Evolutionary conservation across 768 basidiomycete species (phyloP).

Genomic region (Tulasnella sp.): DNA sequence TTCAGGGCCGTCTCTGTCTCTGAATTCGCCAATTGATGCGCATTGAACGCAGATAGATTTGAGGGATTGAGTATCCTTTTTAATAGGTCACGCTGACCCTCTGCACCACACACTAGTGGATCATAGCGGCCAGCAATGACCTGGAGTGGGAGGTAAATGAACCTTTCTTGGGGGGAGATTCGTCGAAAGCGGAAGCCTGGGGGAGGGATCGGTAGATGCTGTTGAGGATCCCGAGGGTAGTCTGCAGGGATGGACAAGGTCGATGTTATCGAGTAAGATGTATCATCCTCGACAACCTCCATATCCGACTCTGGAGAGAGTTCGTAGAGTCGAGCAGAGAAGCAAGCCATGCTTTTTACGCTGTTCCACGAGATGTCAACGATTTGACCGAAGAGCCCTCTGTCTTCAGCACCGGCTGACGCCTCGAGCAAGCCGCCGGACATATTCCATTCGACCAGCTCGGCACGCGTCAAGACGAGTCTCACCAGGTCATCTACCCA

Average conservation of each 20-base stretch:
- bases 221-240: not conserved
- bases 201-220: slow-evolving; percentile 15
- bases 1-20: not conserved
- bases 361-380: not conserved
- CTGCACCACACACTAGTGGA: not conserved
- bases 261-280: not conserved
- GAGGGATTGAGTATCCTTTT: not conserved
- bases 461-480: not conserved
- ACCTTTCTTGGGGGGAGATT: not conserved
- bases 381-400: not conserved
- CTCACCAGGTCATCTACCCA: slow-evolving; percentile 11
- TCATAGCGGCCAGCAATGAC: slow-evolving; percentile 18
- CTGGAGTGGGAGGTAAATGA: slow-evolving; percentile 7
- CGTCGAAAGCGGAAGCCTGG: slow-evolving; percentile 9
- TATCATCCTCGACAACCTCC: not conserved
- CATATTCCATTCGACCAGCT: not conserved
- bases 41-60: not conserved
- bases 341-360: not conserved
- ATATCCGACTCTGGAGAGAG: not conserved
- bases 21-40: not conserved
- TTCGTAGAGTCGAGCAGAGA: slow-evolving; percentile 1
- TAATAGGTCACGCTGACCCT: not conserved
- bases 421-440: not conserved
- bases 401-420: not conserved
- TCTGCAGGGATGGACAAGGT: not conserved